A percentile compares a stretch with the other conserved stretches of the same genome.
phyloP scores from a whole-genome alignment of 306 rosid genomes.

The Nissolia schottii region DNA sequence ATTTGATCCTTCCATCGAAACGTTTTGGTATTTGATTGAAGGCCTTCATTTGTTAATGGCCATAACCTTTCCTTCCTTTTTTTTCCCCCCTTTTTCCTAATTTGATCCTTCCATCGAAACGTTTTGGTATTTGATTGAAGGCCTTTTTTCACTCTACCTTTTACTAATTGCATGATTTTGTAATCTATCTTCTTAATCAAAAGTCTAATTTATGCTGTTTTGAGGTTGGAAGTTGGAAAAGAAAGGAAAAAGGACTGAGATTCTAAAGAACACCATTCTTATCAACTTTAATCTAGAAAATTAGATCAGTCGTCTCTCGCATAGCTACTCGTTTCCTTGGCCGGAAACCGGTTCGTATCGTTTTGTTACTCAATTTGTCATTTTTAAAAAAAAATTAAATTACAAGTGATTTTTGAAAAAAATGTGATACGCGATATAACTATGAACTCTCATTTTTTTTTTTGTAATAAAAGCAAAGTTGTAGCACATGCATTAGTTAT shows the following conservation, averaged over 20 bases:
- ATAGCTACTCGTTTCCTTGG: too few relatives aligned
- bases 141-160: not conserved
- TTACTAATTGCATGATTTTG: not conserved
- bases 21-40: not conserved
- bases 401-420: too few relatives aligned
- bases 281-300: not conserved
- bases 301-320: not conserved
- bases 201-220: not conserved
- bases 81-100: not conserved
- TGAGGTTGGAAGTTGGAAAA: not conserved
- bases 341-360: too few relatives aligned
- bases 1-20: too few relatives aligned
- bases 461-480: not conserved
- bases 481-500: not conserved
- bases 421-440: too few relatives aligned
- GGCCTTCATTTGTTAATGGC: not conserved
- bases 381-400: too few relatives aligned
- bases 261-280: not conserved
- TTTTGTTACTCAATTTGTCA: too few relatives aligned
- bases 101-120: not conserved
- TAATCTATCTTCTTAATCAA: not conserved
- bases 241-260: not conserved
- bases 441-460: not conserved
- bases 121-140: not conserved
- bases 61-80: not conserved